Evolutionary conservation across 441 rosid species (phyloP).

Genomic region (Adansonia grandidieri): DNA sequence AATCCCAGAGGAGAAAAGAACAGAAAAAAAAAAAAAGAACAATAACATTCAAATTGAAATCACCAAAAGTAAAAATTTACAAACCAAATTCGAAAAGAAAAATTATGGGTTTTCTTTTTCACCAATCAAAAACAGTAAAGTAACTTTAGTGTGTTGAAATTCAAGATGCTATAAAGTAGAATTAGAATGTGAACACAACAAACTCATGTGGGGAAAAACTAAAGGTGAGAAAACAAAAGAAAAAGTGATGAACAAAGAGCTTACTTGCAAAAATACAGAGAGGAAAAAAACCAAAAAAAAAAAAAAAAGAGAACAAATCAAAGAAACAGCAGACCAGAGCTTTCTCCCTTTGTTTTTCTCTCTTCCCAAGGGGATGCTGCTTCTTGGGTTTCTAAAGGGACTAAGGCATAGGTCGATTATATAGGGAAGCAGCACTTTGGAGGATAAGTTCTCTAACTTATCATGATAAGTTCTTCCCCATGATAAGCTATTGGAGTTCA

Average conservation of each 20-base stretch:
- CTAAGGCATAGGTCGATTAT: slow-evolving; percentile 8
- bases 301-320: slow-evolving; percentile 5
- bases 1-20: not conserved
- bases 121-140: slow-evolving; percentile 38
- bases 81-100: not conserved
- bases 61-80: not conserved
- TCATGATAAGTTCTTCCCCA: slow-evolving; percentile 17
- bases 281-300: too few relatives aligned
- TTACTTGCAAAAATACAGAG: slow-evolving; percentile 27
- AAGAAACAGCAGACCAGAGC: slow-evolving; percentile 7
- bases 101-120: slow-evolving; percentile 25
- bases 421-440: slow-evolving; percentile 31
- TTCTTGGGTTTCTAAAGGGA: slow-evolving; percentile 11
- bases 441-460: accelerated
- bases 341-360: slow-evolving; percentile 5
- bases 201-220: not conserved
- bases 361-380: slow-evolving; percentile 34
- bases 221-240: not conserved
- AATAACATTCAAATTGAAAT: not conserved
- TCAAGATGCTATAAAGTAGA: slow-evolving; percentile 29
- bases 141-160: slow-evolving; percentile 33
- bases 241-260: not conserved
- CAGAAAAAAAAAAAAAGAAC: not conserved
- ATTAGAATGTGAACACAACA: slow-evolving; percentile 12
- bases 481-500: not conserved